Conservation (phyloP, 305 asterid species). For the Coffea humblotiana region DNA sequence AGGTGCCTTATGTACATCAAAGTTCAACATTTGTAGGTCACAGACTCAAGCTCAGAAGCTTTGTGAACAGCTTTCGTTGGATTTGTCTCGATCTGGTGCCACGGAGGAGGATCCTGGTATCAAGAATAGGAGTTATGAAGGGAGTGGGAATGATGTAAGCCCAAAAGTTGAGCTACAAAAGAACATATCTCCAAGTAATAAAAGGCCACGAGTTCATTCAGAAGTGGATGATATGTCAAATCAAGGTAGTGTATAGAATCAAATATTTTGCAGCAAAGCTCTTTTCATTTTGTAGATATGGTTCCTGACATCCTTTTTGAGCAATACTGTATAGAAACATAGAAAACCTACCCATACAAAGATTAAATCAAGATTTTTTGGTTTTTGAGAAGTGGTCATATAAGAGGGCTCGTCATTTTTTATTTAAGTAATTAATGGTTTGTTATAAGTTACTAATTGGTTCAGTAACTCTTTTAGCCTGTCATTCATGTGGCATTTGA, state of each 20-base stretch:
- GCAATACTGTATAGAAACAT: background rate
- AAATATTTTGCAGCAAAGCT: background rate
- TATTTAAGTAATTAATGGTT: background rate
- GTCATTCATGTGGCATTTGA: background rate
- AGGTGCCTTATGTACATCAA: slow-evolving; percentile 10
- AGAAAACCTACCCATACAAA: background rate
- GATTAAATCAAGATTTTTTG: background rate
- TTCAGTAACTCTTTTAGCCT: background rate
- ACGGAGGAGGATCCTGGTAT: slow-evolving; percentile 47
- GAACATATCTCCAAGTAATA: slow-evolving; percentile 51
- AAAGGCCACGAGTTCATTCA: slow-evolving; percentile 42
- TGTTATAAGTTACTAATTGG: background rate
- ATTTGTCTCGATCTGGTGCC: slow-evolving; percentile 37
- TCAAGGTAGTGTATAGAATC: slow-evolving; percentile 46
- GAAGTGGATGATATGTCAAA: slow-evolving; percentile 44
- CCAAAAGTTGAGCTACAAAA: slow-evolving; percentile 42
- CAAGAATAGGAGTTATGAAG: slow-evolving; percentile 45
- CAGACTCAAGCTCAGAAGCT: slow-evolving; percentile 71
- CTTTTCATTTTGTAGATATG: background rate
- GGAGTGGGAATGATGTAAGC: slow-evolving; percentile 32
- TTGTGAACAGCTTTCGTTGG: slow-evolving; percentile 63
- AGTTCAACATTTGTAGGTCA: slow-evolving; percentile 54
- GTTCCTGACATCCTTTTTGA: background rate
- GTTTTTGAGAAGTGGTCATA: background rate
- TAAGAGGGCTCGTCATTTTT: background rate